phyloP scores from a whole-genome alignment of 169 alveolate species.

The Eimeria sp. region DNA sequence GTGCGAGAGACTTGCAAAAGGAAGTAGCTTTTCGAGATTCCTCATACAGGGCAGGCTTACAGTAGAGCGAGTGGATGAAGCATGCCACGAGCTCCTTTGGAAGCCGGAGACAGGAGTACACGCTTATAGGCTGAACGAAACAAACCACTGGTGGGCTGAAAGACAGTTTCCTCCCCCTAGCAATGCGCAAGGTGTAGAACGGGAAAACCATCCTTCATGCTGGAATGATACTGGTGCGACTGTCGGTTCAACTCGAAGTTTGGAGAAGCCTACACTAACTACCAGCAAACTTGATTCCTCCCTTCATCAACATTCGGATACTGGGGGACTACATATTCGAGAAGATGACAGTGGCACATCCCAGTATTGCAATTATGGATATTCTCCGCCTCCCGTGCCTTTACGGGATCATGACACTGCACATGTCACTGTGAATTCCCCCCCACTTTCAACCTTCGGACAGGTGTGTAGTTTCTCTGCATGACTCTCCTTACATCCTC shows the following conservation, averaged over 20 bases:
- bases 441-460: neutral
- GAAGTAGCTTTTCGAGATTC: constrained; percentile 9
- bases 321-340: neutral
- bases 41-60: constrained; percentile 15
- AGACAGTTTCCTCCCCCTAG: neutral
- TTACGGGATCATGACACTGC: neutral
- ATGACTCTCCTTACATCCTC: neutral
- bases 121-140: constrained; percentile 14
- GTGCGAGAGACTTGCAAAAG: constrained; percentile 2
- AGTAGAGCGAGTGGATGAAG: constrained; percentile 31
- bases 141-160: constrained; percentile 71
- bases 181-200: neutral
- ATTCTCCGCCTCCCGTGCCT: neutral
- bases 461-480: neutral
- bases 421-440: neutral
- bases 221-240: neutral
- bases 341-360: neutral
- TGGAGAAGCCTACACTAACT: neutral
- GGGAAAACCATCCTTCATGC: neutral
- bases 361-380: neutral
- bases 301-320: neutral
- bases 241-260: neutral
- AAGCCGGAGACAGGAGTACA: constrained; percentile 21
- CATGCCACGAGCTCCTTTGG: constrained; percentile 63
- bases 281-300: neutral